Conservation (phyloP, 345 rosid genomes). For the Sonneratia caseolaris region DNA sequence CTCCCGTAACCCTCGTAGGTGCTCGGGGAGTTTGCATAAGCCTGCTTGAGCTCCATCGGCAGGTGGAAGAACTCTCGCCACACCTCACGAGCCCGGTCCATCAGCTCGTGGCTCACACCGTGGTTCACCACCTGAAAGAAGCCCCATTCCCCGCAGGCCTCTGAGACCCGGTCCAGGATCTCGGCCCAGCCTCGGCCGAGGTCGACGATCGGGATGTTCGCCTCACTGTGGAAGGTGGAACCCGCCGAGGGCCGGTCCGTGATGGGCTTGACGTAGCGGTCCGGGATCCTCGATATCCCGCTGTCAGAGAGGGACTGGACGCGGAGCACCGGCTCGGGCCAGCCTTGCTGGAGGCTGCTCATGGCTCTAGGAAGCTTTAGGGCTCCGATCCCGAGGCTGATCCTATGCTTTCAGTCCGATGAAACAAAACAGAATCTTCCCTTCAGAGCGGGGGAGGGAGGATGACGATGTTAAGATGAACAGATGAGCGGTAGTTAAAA, state of each 20-base stretch:
- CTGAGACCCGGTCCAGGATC: conserved; percentile 22
- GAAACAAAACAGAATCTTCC: conserved; percentile 1
- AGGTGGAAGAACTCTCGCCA: conserved; percentile 78
- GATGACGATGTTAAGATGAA: neutral
- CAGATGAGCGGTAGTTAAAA: conserved; percentile 16
- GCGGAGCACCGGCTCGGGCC: conserved; percentile 95
- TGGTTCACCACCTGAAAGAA: conserved; percentile 87
- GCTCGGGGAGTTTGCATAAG: conserved; percentile 56
- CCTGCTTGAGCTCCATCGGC: conserved; percentile 59
- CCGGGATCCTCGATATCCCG: conserved; percentile 39
- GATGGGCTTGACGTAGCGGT: conserved; percentile 60
- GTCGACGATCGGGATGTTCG: conserved; percentile 70
- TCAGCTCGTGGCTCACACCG: conserved; percentile 49
- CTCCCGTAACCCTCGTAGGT: conserved; percentile 96
- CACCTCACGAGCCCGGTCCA: conserved; percentile 48
- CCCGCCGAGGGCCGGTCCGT: conserved; percentile 42
- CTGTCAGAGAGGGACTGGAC: conserved; percentile 79
- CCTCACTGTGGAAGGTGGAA: conserved; percentile 2
- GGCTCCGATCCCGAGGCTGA: conserved; percentile 5
- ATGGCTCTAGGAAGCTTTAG: conserved; percentile 15
- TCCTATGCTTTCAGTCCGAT: neutral
- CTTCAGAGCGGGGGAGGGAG: neutral
- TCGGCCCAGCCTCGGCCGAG: conserved; percentile 27
- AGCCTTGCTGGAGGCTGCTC: conserved; percentile 47
- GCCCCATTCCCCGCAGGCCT: conserved; percentile 82